Evolutionary conservation across 1,284 basidiomycete genomes (phyloP).

Genomic region (Thecaphora thlaspeos): DNA sequence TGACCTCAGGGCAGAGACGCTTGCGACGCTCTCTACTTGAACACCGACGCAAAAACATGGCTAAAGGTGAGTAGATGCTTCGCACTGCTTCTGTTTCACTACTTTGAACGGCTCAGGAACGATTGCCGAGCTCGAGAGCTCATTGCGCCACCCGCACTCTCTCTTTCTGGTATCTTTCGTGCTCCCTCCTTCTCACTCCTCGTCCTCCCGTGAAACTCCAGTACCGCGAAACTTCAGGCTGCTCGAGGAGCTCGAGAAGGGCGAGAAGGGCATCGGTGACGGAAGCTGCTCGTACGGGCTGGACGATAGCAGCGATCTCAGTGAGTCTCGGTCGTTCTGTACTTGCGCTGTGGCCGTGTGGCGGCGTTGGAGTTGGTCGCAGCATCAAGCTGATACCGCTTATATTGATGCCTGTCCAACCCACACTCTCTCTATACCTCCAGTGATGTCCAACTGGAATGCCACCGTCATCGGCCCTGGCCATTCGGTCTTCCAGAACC

Average conservation of each 20-base stretch:
- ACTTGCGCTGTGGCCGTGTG: no score
- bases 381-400: background rate
- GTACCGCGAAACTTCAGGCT: conserved; percentile 95
- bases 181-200: background rate
- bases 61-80: no score
- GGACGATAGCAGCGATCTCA: conserved; percentile 52
- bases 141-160: no score
- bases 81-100: no score
- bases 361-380: no score
- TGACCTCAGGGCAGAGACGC: no score
- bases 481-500: conserved; percentile 90
- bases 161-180: background rate
- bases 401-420: background rate
- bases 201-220: no score
- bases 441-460: conserved; percentile 90
- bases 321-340: conserved; percentile 34
- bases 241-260: conserved; percentile 89
- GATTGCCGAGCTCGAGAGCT: no score
- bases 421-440: background rate
- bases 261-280: conserved; percentile 98
- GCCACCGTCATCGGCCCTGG: conserved; percentile 98
- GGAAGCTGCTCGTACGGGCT: conserved; percentile 90
- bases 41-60: no score
- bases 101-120: no score
- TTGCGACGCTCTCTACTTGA: no score